These are phyloP conservation scores for Luvunga scandens DNA, from an alignment of 345 rosid species.

Conservation along the genomic window DNA sequence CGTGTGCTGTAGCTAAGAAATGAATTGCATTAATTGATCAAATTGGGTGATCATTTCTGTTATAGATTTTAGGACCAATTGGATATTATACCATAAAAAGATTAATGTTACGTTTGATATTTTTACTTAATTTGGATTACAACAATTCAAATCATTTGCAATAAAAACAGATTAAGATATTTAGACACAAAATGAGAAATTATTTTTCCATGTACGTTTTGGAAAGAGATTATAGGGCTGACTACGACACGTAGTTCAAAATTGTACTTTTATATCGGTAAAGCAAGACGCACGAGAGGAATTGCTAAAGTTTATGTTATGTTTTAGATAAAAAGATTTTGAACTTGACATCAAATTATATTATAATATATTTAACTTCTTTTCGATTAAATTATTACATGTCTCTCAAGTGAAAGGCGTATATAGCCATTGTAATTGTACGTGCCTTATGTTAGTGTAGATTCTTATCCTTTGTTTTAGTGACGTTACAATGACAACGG, in stretches of 20 bases:
- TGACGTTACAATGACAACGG: not conserved
- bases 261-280: too few species aligned
- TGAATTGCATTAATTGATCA: not conserved
- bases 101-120: not conserved
- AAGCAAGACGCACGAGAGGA: too few species aligned
- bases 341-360: too few species aligned
- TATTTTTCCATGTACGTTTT: too few species aligned
- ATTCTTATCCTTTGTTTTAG: not conserved
- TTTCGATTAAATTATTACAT: not conserved
- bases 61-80: not conserved
- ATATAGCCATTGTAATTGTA: not conserved
- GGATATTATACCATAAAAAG: not conserved
- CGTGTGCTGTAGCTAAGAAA: not conserved
- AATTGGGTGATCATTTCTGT: not conserved
- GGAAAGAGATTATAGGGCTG: too few species aligned
- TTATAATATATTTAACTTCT: not conserved
- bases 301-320: too few species aligned
- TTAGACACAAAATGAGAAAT: too few species aligned
- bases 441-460: not conserved
- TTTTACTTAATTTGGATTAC: not conserved
- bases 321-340: too few species aligned
- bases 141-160: not conserved
- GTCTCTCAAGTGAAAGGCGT: not conserved
- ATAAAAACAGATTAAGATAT: too few species aligned
- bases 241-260: too few species aligned